Percentiles rank a stretch among this genome's conserved stretches.
These are phyloP conservation scores for Candida incommunis DNA, from an alignment of 805 yeast genomes.

Conservation along the genomic window DNA sequence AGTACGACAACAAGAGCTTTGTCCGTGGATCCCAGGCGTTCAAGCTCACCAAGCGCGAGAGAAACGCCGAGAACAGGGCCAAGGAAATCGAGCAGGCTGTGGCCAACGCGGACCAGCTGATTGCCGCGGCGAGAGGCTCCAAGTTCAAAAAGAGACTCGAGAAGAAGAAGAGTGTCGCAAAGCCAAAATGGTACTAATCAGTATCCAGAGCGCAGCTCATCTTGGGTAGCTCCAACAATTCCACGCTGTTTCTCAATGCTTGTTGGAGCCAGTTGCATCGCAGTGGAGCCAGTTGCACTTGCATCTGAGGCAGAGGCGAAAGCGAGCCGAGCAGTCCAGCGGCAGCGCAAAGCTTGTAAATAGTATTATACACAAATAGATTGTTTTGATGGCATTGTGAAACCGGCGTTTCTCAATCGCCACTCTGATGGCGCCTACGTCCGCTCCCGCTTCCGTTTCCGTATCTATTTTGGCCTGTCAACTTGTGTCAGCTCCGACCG, in stretches of 20 bases:
- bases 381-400: too few relatives aligned
- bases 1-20: constrained; percentile 51
- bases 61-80: constrained; percentile 39
- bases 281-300: too few relatives aligned
- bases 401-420: too few relatives aligned
- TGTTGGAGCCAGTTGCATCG: background rate
- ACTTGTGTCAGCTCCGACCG: too few relatives aligned
- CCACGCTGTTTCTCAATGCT: background rate
- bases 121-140: constrained; percentile 48
- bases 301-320: too few relatives aligned
- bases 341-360: too few relatives aligned
- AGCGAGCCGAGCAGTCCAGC: too few relatives aligned
- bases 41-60: constrained; percentile 72
- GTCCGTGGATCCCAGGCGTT: constrained; percentile 67
- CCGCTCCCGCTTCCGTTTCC: too few relatives aligned
- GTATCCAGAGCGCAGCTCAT: background rate
- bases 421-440: too few relatives aligned
- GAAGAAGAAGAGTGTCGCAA: constrained; percentile 4
- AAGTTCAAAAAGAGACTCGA: constrained; percentile 15
- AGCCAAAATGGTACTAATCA: background rate
- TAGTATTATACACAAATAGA: too few relatives aligned
- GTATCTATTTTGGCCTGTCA: too few relatives aligned
- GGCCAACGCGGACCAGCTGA: constrained; percentile 48
- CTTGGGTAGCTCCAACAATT: background rate
- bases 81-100: constrained; percentile 52